Percentiles rank a stretch among this genome's conserved stretches.
Conservation (phyloP, 2,329 filamentous ascomycete species). For the Neocatenulostroma microsporum region DNA sequence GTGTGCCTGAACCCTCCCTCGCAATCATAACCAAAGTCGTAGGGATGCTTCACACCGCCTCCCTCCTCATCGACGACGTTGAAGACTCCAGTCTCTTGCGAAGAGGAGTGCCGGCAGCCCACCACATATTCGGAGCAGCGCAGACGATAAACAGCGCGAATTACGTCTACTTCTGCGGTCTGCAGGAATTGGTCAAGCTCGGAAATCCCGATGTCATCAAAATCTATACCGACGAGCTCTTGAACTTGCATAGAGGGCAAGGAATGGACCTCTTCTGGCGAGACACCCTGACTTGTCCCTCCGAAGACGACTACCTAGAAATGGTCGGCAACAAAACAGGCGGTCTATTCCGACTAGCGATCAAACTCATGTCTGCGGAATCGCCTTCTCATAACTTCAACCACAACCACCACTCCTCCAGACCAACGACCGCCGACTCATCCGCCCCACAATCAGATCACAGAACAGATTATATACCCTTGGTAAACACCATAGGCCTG, state of each 20-base stretch:
- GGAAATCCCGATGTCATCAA: slow-evolving; percentile 56
- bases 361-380: slow-evolving; percentile 83
- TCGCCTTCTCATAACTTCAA: slow-evolving; percentile 32
- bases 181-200: slow-evolving; percentile 66
- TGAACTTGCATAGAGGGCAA: slow-evolving; percentile 79
- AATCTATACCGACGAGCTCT: slow-evolving; percentile 73
- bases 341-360: slow-evolving; percentile 73
- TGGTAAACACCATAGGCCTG: slow-evolving; percentile 77
- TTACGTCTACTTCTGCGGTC: slow-evolving; percentile 76
- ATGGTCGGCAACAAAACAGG: slow-evolving; percentile 92
- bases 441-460: background rate
- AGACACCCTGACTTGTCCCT: slow-evolving; percentile 74
- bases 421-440: slow-evolving; percentile 1
- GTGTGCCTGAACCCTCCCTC: slow-evolving; percentile 62
- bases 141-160: slow-evolving; percentile 90
- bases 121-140: slow-evolving; percentile 74
- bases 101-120: slow-evolving; percentile 71
- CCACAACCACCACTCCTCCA: slow-evolving; percentile 9
- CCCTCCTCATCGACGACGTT: slow-evolving; percentile 78
- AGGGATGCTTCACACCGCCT: slow-evolving; percentile 79
- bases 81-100: slow-evolving; percentile 72
- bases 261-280: slow-evolving; percentile 91
- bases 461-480: slow-evolving; percentile 62
- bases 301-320: slow-evolving; percentile 84
- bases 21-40: slow-evolving; percentile 70